phyloP scores from a whole-genome alignment of 805 yeast species.

The Hanseniaspora lindneri region DNA sequence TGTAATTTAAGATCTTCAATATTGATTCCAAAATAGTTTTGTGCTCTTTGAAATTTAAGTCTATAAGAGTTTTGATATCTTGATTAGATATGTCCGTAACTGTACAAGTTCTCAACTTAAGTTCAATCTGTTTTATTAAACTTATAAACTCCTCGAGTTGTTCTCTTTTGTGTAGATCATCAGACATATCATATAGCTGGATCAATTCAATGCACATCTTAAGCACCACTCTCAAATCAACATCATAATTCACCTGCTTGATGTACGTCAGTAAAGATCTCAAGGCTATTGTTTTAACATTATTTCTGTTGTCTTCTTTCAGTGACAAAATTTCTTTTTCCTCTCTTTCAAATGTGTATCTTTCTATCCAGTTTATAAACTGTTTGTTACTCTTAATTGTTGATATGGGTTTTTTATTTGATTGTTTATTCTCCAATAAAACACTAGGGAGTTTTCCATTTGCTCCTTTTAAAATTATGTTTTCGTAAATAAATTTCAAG shows the following conservation, averaged over 20 bases:
- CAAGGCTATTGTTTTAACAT: slow-evolving; percentile 8
- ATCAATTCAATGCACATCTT: slow-evolving; percentile 10
- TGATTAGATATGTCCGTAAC: not conserved
- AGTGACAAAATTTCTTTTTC: slow-evolving; percentile 3
- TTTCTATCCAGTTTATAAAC: slow-evolving; percentile 11
- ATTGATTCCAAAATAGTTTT: slow-evolving; percentile 19
- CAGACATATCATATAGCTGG: slow-evolving; percentile 6
- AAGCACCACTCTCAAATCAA: slow-evolving; percentile 1
- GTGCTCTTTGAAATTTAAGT: slow-evolving; percentile 16
- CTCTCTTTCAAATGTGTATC: slow-evolving; percentile 11
- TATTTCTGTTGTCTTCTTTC: not conserved
- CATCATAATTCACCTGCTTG: slow-evolving; percentile 13
- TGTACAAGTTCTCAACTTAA: slow-evolving; percentile 2
- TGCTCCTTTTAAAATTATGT: slow-evolving; percentile 2
- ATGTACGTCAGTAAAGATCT: slow-evolving; percentile 7
- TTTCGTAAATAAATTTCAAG: slow-evolving; percentile 15
- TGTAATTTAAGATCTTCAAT: slow-evolving; percentile 22
- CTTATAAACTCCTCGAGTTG: slow-evolving; percentile 7
- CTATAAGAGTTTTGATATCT: slow-evolving; percentile 1
- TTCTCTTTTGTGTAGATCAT: not conserved
- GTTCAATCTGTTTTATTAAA: slow-evolving; percentile 5
- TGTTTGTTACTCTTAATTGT: slow-evolving; percentile 7
- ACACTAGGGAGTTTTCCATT: not conserved
- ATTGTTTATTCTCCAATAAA: slow-evolving; percentile 6
- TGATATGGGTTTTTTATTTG: slow-evolving; percentile 8